Conservation (phyloP, 441 rosid genomes). For the Melastoma candidum region DNA sequence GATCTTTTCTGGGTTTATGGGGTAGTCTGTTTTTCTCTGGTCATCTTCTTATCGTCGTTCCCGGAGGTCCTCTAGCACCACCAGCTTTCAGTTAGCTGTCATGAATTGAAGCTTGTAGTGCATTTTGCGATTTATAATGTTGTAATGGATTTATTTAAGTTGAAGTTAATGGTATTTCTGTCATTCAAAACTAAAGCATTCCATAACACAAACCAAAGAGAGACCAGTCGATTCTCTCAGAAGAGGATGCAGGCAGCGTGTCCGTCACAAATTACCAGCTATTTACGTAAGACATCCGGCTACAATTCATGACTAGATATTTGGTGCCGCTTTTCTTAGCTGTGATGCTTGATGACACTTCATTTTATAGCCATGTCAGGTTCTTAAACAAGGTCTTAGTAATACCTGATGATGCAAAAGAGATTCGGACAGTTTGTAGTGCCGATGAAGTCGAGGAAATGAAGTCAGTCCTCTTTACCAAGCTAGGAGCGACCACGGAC, state of each 20-base stretch:
- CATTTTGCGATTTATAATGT: too few species aligned
- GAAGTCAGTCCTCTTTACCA: conserved; percentile 31
- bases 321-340: too few species aligned
- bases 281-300: conserved; percentile 26
- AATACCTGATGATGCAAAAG: conserved; percentile 14
- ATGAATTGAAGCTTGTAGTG: too few species aligned
- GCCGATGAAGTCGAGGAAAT: conserved; percentile 39
- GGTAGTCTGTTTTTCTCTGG: too few species aligned
- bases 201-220: conserved; percentile 20
- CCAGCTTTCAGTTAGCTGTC: too few species aligned
- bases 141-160: too few species aligned
- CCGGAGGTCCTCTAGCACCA: too few species aligned
- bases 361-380: conserved; percentile 15
- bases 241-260: conserved; percentile 23
- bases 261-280: conserved; percentile 24
- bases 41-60: too few species aligned
- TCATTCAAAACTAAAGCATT: conserved; percentile 10
- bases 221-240: conserved; percentile 13
- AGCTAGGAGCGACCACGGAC: conserved; percentile 44
- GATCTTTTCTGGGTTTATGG: too few species aligned
- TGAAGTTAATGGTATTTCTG: too few species aligned
- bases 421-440: conserved; percentile 11
- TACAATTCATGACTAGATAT: too few species aligned
- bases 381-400: conserved; percentile 33
- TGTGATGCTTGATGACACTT: too few species aligned